Percentiles rank a stretch among this genome's conserved stretches.
These are phyloP conservation scores for Arthrobotrys conoides DNA, from an alignment of 2,329 filamentous ascomycete species.

Conservation along the genomic window DNA sequence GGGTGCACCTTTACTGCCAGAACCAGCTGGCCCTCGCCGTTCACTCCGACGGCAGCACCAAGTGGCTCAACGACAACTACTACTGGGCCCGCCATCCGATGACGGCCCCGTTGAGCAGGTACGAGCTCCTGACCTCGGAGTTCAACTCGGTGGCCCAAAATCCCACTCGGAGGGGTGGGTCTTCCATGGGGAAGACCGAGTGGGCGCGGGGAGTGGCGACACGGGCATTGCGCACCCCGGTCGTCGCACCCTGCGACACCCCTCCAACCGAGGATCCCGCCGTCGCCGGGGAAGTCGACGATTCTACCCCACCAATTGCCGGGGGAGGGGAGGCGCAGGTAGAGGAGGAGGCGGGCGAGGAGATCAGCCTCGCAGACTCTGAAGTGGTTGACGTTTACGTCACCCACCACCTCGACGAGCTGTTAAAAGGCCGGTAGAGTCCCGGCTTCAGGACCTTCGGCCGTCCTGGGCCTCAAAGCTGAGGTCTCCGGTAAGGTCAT, in stretches of 20 bases:
- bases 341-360: not conserved
- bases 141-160: slow-evolving; percentile 22
- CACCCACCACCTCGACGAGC: not conserved
- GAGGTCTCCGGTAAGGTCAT: slow-evolving; percentile 37
- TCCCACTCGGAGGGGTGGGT: slow-evolving; percentile 15
- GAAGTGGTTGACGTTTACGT: slow-evolving; percentile 7
- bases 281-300: not conserved
- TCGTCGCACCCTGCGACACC: slow-evolving; percentile 5
- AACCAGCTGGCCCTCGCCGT: not conserved
- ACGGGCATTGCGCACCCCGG: slow-evolving; percentile 1
- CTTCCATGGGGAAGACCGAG: slow-evolving; percentile 16
- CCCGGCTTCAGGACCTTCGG: slow-evolving; percentile 11
- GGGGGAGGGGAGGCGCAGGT: not conserved
- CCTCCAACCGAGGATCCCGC: not conserved
- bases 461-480: slow-evolving; percentile 35
- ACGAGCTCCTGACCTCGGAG: slow-evolving; percentile 21
- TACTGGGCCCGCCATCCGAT: slow-evolving; percentile 54
- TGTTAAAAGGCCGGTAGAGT: not conserved
- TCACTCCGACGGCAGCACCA: not conserved
- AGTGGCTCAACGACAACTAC: slow-evolving; percentile 8
- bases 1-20: slow-evolving; percentile 11
- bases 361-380: not conserved
- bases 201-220: slow-evolving; percentile 18
- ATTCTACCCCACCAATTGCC: not conserved
- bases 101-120: slow-evolving; percentile 34